A percentile compares a stretch with the other conserved stretches of the same genome.
Conservation (phyloP, 2,329 filamentous ascomycete species). For the Dactylellina sp. region DNA sequence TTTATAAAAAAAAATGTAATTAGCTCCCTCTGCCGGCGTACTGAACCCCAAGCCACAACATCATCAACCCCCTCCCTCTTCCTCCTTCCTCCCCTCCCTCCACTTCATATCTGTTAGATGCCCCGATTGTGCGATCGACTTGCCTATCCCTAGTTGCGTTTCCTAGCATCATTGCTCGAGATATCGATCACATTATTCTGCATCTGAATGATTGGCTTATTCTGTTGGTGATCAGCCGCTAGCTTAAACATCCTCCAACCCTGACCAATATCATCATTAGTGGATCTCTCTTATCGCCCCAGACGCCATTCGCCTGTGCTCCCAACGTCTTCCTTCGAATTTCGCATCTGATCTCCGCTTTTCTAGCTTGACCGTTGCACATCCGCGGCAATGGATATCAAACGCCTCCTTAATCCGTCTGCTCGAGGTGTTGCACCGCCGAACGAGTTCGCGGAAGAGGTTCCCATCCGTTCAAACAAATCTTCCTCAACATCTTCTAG, state of each 20-base stretch:
- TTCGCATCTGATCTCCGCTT: constrained; percentile 28
- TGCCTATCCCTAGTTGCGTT: constrained; percentile 24
- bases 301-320: constrained; percentile 35
- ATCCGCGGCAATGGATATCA: constrained; percentile 51
- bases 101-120: constrained; percentile 5
- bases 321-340: constrained; percentile 15
- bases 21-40: constrained; percentile 4
- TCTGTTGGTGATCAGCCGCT: constrained; percentile 54
- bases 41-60: constrained; percentile 11
- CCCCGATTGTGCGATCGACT: constrained; percentile 21
- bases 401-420: constrained; percentile 50
- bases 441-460: constrained; percentile 28
- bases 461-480: constrained; percentile 33
- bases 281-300: constrained; percentile 42
- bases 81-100: constrained; percentile 9
- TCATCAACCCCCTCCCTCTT: not conserved
- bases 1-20: no score
- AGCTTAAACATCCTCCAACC: constrained; percentile 31
- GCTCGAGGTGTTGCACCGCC: constrained; percentile 27
- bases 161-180: constrained; percentile 33
- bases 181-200: constrained; percentile 39
- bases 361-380: constrained; percentile 14
- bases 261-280: constrained; percentile 34
- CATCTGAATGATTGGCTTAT: constrained; percentile 56
- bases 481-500: constrained; percentile 49